phyloP scores from a whole-genome alignment of 1,284 basidiomycete genomes.

The Phaffia rhodozyma region DNA sequence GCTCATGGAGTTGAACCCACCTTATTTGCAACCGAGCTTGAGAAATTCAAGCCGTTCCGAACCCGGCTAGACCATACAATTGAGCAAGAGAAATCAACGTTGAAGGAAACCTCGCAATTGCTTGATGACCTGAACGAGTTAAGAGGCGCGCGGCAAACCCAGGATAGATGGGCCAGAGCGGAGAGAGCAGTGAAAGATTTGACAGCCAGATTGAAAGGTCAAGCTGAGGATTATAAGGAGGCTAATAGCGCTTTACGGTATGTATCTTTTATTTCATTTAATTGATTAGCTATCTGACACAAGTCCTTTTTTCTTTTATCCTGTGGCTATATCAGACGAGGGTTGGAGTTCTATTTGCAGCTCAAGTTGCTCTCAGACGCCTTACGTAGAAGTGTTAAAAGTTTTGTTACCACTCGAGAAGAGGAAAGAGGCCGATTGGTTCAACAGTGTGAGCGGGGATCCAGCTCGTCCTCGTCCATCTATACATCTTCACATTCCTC shows the following conservation, averaged over 20 bases:
- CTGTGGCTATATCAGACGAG: slow-evolving; percentile 48
- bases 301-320: background rate
- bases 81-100: slow-evolving; percentile 56
- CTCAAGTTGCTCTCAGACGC: slow-evolving; percentile 54
- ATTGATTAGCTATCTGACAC: slow-evolving; percentile 13
- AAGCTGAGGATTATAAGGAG: slow-evolving; percentile 73
- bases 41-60: slow-evolving; percentile 90
- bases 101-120: slow-evolving; percentile 57
- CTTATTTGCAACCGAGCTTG: slow-evolving; percentile 82
- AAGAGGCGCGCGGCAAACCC: slow-evolving; percentile 54
- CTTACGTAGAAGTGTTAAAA: slow-evolving; percentile 50
- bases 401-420: slow-evolving; percentile 54
- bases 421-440: slow-evolving; percentile 58
- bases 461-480: slow-evolving; percentile 22
- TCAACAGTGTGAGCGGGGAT: slow-evolving; percentile 53
- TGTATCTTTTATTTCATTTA: slow-evolving; percentile 31
- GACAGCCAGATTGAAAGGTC: slow-evolving; percentile 55
- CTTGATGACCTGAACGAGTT: slow-evolving; percentile 57
- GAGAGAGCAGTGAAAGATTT: slow-evolving; percentile 64
- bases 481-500: slow-evolving; percentile 13
- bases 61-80: slow-evolving; percentile 62
- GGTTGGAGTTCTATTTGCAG: slow-evolving; percentile 75
- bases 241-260: slow-evolving; percentile 70
- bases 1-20: slow-evolving; percentile 58
- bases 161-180: slow-evolving; percentile 64